Evolutionary conservation across 441 rosid genomes (phyloP), one percentile per base, ranked within the genome.

Genomic region (Populus hybrid): DNA sequence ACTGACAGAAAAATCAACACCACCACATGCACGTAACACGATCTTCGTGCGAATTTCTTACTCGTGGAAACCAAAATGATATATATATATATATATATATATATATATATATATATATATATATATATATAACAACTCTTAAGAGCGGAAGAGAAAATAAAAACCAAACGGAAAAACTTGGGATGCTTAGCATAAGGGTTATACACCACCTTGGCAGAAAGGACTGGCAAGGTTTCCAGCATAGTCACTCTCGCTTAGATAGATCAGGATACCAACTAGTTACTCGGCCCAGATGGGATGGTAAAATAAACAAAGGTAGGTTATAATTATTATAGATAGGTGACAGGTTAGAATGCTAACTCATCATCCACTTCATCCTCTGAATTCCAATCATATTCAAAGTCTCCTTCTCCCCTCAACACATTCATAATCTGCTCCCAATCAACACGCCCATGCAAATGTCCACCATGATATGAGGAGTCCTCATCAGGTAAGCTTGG

Each of bases 351-450:
- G 32, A 23, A 34, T 32, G 75, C 75, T 35, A 80, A 40, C 42
- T 87, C 91, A 2, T 85, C 92, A 42, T 83, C 89, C 16, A 77
- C 83, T 59, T 77, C 87, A 0, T 89, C 88, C 12, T 83, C 85
- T 23, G 79, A 87, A 26, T 76, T 85, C 85, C 86, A 82, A 59
- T 82, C 88, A 79, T 78, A 70, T 34, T 86, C 84, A 3, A 83
- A 81, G 83, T 0, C 79, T 6, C 85, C 88, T 79, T 30, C 32
- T 3, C 88, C 90, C 66, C 78, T 77, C 76, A 86, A 77, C 71
- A 89, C 59, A 77, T 88, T 84, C 81, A 88, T 67, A 38, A 90
- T 76, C 84, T 81, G 89, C 82, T 87, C 90, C 74, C 85, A 84
- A 61, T 87, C 84, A 21, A 78, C 80, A 0, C 78, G 82, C 61